Base-by-base conservation (phyloP, 2,329 filamentous ascomycete species). In the Arthroderma sp. region DNA sequence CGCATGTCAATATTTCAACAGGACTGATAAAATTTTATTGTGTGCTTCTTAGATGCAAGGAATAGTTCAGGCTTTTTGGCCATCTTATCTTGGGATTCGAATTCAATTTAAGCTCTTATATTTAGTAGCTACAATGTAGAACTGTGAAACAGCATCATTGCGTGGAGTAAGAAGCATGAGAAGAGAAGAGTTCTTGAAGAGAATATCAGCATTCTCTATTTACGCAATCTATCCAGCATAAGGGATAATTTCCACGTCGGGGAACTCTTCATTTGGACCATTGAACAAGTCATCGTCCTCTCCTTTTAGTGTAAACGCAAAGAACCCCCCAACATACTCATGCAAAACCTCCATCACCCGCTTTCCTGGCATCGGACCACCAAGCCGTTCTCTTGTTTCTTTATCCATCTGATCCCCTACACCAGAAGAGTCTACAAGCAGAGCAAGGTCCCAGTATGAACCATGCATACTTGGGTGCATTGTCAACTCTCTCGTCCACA, bases 401-500 rank as follows among this genome's bases (percentile, higher is more conserved):
- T 39, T 39, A 28, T 29, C 36, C 11, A 44, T 32, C 5, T 22
- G 30, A 34, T 34, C 42, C 31, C 42, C 29, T 28, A 38, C 7
- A 11, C 29, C 29, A 22, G 34, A 10, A 22, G 42, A 22, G 30
- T 52, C 51, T 9, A 50, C 44, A 11, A 55, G 22, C 8, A 49
- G 22, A 10, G 53, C 46, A 33, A 49, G 49, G 40, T 57, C 53
- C 3, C 43, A 45, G n/a, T 52, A 57, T 5, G 50, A 44, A 3
- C 44, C 38, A 47, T 57, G 53, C 32, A 8, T 22, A 2, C 45
- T 37, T 10, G 44, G 39, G 10, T 46, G 46, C 15, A 54, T 33
- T 22, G 43, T 11, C 9, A 54, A 34, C n/a, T 52, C 47, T 32
- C 47, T 45, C 31, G 47, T 51, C 40, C 45, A 46, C 3, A 49